Conservation (phyloP, 495 filamentous ascomycete species). For the Xylaria bambusicola region DNA sequence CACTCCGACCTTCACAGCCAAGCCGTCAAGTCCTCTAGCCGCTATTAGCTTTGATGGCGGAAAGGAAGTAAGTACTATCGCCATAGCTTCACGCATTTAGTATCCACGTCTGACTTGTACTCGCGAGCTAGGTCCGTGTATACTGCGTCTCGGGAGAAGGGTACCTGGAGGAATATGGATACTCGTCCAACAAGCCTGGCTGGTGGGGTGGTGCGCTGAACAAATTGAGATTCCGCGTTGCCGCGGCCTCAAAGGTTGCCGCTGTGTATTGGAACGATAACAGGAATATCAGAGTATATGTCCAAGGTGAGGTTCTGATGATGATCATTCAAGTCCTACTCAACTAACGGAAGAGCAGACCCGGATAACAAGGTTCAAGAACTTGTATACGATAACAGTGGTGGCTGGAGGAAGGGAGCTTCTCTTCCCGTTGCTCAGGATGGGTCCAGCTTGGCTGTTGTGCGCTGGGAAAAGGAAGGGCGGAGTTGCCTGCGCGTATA, state of each 20-base stretch:
- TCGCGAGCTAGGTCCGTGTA: background rate
- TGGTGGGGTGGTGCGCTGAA: background rate
- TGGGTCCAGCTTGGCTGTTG: background rate
- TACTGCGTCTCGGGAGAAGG: background rate
- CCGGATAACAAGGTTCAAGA: background rate
- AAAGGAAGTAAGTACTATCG: background rate
- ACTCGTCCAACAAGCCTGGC: background rate
- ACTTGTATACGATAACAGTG: background rate
- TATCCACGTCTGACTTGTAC: background rate
- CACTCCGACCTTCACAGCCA: background rate
- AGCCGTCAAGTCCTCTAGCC: background rate
- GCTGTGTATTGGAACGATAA: background rate
- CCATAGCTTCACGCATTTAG: background rate
- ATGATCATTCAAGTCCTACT: background rate
- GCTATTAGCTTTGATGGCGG: background rate
- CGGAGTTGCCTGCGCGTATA: background rate
- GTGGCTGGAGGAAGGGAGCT: background rate
- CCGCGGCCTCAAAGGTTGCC: background rate
- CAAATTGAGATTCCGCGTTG: background rate
- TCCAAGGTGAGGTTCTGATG: background rate
- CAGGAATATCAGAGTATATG: background rate
- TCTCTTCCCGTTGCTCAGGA: background rate
- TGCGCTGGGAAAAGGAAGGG: background rate
- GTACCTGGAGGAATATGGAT: background rate
- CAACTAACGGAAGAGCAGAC: background rate